These are phyloP conservation scores for Andrographis paniculata DNA, from an alignment of 305 asterid genomes.

Conservation along the genomic window DNA sequence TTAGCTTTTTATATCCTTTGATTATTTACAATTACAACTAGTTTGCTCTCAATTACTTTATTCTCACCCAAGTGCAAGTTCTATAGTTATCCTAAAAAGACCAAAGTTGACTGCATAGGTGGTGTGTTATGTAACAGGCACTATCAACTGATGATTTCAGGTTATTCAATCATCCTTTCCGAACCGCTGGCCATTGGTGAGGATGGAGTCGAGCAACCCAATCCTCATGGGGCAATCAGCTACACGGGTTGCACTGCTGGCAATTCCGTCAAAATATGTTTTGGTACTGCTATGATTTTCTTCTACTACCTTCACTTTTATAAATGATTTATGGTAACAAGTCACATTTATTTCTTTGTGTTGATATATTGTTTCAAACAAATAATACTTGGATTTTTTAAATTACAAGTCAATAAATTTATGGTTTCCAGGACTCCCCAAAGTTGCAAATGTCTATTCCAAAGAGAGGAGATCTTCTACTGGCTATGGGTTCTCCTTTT, in stretches of 20 bases:
- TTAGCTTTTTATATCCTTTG: too few species aligned
- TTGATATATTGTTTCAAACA: constrained; percentile 13
- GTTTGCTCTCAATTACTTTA: too few species aligned
- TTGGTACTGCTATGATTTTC: constrained; percentile 26
- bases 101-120: constrained; percentile 41
- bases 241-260: constrained; percentile 71
- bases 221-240: constrained; percentile 56
- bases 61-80: neutral
- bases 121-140: constrained; percentile 68
- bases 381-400: constrained; percentile 17
- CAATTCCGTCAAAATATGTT: constrained; percentile 36
- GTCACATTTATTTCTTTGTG: constrained; percentile 14
- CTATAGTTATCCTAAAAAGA: constrained; percentile 21
- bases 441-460: constrained; percentile 46
- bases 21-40: too few species aligned
- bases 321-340: constrained; percentile 4
- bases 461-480: constrained; percentile 73
- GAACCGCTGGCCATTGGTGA: constrained; percentile 38
- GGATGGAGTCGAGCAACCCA: constrained; percentile 44
- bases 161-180: constrained; percentile 58
- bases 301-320: constrained; percentile 9
- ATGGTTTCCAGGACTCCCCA: constrained; percentile 46
- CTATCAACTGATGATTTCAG: constrained; percentile 80
- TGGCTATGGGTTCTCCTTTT: constrained; percentile 98
- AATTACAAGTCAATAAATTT: constrained; percentile 18